Conservation (phyloP, 768 basidiomycete species). For the Boletus bicolor region DNA sequence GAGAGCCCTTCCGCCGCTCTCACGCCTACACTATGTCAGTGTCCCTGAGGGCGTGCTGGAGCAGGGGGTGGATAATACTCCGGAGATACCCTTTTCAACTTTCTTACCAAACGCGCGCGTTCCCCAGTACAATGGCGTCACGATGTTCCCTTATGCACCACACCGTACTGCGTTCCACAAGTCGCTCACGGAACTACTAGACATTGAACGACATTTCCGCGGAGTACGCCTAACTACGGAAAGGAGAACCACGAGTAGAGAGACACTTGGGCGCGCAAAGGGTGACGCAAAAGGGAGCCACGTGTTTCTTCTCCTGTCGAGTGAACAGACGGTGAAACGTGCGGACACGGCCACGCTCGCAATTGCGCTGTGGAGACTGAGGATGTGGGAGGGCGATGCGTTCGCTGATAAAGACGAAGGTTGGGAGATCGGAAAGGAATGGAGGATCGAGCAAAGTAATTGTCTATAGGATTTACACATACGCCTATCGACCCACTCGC, state of each 20-base stretch:
- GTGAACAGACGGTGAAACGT: slow-evolving; percentile 43
- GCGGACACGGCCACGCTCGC: slow-evolving; percentile 64
- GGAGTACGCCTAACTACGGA: background rate
- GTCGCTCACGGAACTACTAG: slow-evolving; percentile 46
- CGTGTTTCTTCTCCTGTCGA: slow-evolving; percentile 64
- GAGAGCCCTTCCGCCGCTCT: slow-evolving; percentile 29
- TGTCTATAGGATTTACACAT: background rate
- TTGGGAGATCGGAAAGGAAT: slow-evolving; percentile 38
- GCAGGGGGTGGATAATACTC: background rate
- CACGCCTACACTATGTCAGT: slow-evolving; percentile 14
- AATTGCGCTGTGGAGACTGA: slow-evolving; percentile 73
- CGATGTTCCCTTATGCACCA: slow-evolving; percentile 57
- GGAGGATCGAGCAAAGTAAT: slow-evolving; percentile 20
- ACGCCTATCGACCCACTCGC: background rate
- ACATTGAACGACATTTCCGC: slow-evolving; percentile 40
- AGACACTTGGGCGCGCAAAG: background rate
- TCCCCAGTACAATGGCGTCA: slow-evolving; percentile 67
- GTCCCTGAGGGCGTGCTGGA: background rate
- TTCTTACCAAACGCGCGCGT: slow-evolving; percentile 36
- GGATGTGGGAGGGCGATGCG: slow-evolving; percentile 66
- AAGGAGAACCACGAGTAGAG: background rate
- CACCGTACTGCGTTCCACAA: slow-evolving; percentile 61
- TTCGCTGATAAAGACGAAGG: slow-evolving; percentile 13
- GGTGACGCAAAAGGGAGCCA: slow-evolving; percentile 54
- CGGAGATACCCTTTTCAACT: slow-evolving; percentile 13